These are phyloP conservation scores for Penicillium sp. DNA, from an alignment of 2,329 filamentous ascomycete genomes.

Conservation along the genomic window DNA sequence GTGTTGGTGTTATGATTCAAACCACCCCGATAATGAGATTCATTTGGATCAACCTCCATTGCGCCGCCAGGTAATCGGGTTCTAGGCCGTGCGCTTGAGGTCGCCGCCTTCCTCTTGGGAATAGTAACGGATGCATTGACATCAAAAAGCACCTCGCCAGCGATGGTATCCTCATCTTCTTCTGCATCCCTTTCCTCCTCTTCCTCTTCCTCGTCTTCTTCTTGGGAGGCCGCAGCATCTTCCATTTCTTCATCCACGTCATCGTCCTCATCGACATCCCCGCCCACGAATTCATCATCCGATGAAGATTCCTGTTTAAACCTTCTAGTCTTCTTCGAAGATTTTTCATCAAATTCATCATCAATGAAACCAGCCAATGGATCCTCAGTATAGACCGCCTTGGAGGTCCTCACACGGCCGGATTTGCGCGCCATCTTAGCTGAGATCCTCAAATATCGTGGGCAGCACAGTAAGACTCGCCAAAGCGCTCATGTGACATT, in stretches of 20 bases:
- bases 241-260: slow-evolving; percentile 25
- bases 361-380: slow-evolving; percentile 41
- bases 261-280: slow-evolving; percentile 22
- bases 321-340: slow-evolving; percentile 21
- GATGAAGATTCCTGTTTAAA: slow-evolving; percentile 26
- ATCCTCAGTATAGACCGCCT: slow-evolving; percentile 40
- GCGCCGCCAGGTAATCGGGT: slow-evolving; percentile 26
- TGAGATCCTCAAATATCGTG: not conserved
- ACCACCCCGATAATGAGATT: slow-evolving; percentile 44
- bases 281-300: slow-evolving; percentile 41
- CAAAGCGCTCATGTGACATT: not conserved
- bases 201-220: slow-evolving; percentile 23
- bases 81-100: slow-evolving; percentile 8
- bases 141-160: slow-evolving; percentile 23
- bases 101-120: slow-evolving; percentile 11
- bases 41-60: slow-evolving; percentile 22
- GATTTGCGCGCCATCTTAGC: slow-evolving; percentile 40
- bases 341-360: slow-evolving; percentile 27
- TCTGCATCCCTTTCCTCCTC: slow-evolving; percentile 22
- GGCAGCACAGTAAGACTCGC: not conserved
- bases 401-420: slow-evolving; percentile 35
- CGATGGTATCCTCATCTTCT: slow-evolving; percentile 18
- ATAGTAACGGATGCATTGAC: not conserved
- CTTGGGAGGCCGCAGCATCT: slow-evolving; percentile 24
- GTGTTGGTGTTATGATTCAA: slow-evolving; percentile 40